phyloP scores from a whole-genome alignment of 345 rosid genomes.

The Arabis hirsuta region DNA sequence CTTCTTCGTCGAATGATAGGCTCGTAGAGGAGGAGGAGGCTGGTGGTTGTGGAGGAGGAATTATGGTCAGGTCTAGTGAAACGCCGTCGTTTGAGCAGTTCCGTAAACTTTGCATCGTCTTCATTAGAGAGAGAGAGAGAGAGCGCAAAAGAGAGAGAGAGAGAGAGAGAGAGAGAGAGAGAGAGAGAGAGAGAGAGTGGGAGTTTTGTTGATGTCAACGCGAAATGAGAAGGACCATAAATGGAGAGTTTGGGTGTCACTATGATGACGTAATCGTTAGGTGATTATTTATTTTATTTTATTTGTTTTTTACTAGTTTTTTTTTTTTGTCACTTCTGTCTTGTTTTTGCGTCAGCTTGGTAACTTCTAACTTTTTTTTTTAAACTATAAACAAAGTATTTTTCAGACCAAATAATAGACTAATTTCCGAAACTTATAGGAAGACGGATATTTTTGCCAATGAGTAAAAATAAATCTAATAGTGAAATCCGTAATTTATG shows the following conservation, averaged over 20 bases:
- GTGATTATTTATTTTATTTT: neutral
- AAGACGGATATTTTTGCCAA: too few species aligned
- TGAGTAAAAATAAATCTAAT: too few species aligned
- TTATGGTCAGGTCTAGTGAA: constrained; percentile 50
- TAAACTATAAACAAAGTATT: too few species aligned
- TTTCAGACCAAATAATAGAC: too few species aligned
- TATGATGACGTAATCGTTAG: constrained; percentile 40
- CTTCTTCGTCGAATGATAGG: constrained; percentile 82
- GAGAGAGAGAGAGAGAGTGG: constrained; percentile 11
- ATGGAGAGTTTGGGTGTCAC: constrained; percentile 42
- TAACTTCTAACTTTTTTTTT: neutral
- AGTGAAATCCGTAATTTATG: too few species aligned
- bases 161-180: constrained; percentile 14
- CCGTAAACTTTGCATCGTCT: constrained; percentile 43
- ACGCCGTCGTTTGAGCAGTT: constrained; percentile 35
- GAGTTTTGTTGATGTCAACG: constrained; percentile 44
- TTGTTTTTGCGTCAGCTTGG: constrained; percentile 11
- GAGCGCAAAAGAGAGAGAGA: neutral
- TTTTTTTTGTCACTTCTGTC: neutral
- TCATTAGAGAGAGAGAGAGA: constrained; percentile 32
- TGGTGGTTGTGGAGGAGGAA: constrained; percentile 37
- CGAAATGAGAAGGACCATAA: constrained; percentile 36
- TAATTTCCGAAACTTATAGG: too few species aligned
- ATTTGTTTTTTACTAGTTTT: neutral
- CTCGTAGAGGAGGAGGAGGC: constrained; percentile 44